phyloP scores from a whole-genome alignment of 148 eudicot genomes.

The Gaultheria prostrata region DNA sequence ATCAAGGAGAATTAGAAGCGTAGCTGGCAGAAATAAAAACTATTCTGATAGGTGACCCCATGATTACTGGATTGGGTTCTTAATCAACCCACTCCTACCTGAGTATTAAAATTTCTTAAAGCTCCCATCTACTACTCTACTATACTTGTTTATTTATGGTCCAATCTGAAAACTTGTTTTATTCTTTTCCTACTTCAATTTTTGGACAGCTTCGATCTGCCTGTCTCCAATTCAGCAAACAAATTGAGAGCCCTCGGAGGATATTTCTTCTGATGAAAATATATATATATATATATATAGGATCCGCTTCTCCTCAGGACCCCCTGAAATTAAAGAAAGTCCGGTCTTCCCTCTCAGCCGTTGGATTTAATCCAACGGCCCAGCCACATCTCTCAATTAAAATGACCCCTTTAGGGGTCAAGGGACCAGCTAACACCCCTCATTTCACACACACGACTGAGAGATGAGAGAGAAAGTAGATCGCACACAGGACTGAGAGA shows the following conservation, averaged over 20 bases:
- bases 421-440: no score
- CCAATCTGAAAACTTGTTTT: neutral
- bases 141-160: neutral
- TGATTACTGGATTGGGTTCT: neutral
- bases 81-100: neutral
- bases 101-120: neutral
- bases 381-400: no score
- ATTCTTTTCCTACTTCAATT: neutral
- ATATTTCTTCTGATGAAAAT: no score
- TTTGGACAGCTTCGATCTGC: neutral
- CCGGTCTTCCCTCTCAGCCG: no score
- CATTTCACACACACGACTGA: no score
- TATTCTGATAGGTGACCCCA: neutral
- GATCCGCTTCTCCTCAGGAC: no score
- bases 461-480: no score
- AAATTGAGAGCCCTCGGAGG: neutral
- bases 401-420: no score
- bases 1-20: neutral
- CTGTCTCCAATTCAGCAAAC: neutral
- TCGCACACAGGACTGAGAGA: no score
- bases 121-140: neutral
- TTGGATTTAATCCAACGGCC: no score
- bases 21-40: neutral
- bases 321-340: no score
- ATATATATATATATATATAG: no score